Evolutionary conservation across 1,284 basidiomycete species (phyloP).

Genomic region (Rhizopogon parksii): DNA sequence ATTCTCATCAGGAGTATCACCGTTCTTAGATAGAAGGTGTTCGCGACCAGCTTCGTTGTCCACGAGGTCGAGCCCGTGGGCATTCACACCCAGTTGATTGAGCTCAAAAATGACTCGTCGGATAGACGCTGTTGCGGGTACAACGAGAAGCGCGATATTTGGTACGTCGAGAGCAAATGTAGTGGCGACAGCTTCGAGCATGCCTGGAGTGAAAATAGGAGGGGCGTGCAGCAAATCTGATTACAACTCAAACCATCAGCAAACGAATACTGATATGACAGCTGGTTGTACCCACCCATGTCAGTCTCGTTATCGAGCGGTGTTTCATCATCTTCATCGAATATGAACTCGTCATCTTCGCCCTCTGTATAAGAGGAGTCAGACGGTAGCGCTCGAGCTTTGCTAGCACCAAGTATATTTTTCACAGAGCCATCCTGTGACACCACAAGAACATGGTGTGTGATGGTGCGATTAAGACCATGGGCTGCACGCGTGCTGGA

Average conservation of each 20-base stretch:
- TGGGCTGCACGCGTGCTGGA: conserved; percentile 21
- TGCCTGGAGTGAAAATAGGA: conserved; percentile 46
- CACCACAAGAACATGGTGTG: conserved; percentile 60
- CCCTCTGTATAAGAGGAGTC: not conserved
- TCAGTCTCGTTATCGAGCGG: conserved; percentile 19
- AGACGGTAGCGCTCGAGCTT: conserved; percentile 3
- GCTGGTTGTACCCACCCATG: conserved; percentile 14
- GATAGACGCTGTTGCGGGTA: conserved; percentile 54
- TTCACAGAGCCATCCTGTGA: conserved; percentile 40
- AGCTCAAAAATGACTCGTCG: conserved; percentile 58
- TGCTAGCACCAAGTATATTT: conserved; percentile 39
- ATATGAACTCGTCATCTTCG: conserved; percentile 12
- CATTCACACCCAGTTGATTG: conserved; percentile 59
- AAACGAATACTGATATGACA: not conserved
- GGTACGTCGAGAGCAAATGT: conserved; percentile 69
- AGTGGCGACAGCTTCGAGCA: conserved; percentile 62
- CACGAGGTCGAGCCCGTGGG: conserved; percentile 50
- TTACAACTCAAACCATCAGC: conserved; percentile 11
- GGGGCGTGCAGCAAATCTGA: conserved; percentile 40
- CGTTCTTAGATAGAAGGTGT: conserved; percentile 34
- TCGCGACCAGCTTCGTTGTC: conserved; percentile 35
- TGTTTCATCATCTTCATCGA: conserved; percentile 17
- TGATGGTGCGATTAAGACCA: conserved; percentile 27
- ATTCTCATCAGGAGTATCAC: conserved; percentile 33
- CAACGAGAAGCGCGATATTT: conserved; percentile 54